phyloP scores from a whole-genome alignment of 257 asterid species.

The Ophiorrhiza pumila region DNA sequence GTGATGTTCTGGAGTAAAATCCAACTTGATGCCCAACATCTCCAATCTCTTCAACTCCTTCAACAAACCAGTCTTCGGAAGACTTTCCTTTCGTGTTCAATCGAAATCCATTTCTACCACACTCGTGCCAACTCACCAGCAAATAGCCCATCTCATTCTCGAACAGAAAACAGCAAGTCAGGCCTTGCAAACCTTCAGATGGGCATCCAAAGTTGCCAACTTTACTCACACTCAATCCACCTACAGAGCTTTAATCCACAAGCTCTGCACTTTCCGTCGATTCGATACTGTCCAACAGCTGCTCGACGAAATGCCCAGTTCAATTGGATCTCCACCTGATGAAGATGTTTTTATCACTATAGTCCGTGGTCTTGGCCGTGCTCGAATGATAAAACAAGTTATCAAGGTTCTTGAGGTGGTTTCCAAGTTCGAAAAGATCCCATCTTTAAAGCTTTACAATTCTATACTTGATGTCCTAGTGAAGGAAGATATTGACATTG shows the following conservation, averaged over 20 bases:
- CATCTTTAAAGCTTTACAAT: conserved; percentile 73
- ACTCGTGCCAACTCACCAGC: conserved; percentile 60
- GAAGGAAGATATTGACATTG: conserved; percentile 82
- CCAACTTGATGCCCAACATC: conserved; percentile 19
- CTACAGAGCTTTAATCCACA: conserved; percentile 74
- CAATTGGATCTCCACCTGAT: conserved; percentile 49
- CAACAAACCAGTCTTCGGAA: conserved; percentile 1
- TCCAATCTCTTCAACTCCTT: neutral
- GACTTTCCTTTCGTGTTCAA: conserved; percentile 18
- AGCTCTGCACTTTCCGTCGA: conserved; percentile 60
- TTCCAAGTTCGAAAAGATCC: conserved; percentile 49
- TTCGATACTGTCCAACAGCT: conserved; percentile 44
- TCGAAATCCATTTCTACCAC: conserved; percentile 36
- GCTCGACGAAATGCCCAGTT: conserved; percentile 87
- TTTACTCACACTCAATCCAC: conserved; percentile 66
- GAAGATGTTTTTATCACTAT: conserved; percentile 75
- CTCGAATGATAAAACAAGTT: conserved; percentile 56
- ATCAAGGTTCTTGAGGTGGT: conserved; percentile 57
- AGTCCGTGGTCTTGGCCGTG: conserved; percentile 76
- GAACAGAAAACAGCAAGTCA: conserved; percentile 66
- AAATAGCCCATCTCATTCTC: conserved; percentile 59
- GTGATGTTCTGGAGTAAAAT: too few species aligned
- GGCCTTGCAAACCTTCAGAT: conserved; percentile 83
- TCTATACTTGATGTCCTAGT: conserved; percentile 86
- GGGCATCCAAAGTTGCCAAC: conserved; percentile 69